Conservation (phyloP, 106 monocot species). For the Iris macrosiphon region DNA sequence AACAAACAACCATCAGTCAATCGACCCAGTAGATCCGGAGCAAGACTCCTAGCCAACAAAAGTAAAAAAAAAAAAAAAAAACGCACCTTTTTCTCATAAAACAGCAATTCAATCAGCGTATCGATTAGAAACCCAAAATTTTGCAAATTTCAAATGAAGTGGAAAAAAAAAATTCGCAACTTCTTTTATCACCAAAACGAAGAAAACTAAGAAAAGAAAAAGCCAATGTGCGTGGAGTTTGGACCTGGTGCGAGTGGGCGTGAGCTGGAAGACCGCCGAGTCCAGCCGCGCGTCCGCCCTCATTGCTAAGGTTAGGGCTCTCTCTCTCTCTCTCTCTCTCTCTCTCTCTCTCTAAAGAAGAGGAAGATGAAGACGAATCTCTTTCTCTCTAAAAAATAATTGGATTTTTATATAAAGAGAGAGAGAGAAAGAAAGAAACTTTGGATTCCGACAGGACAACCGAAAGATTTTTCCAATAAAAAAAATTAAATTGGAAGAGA, state of each 20-base stretch:
- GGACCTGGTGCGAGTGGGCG: constrained; percentile 72
- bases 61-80: no score
- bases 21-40: no score
- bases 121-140: no score
- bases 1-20: no score
- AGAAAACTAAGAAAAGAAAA: neutral
- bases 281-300: constrained; percentile 50
- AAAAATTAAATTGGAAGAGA: neutral
- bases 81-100: no score
- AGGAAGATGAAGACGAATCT: neutral
- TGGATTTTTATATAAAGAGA: neutral
- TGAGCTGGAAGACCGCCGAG: constrained; percentile 71
- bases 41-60: no score
- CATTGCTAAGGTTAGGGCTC: constrained; percentile 12
- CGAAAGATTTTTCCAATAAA: neutral
- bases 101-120: no score
- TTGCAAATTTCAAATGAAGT: no score
- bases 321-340: neutral
- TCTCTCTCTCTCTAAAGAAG: neutral
- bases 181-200: neutral
- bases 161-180: neutral
- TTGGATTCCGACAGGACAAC: constrained; percentile 15
- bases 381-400: neutral
- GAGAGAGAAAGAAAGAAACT: neutral
- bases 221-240: neutral